Percentiles rank a stretch among this genome's conserved stretches.
phyloP scores from a whole-genome alignment of 2,329 filamentous ascomycete genomes.

The Sclerotinia minor region DNA sequence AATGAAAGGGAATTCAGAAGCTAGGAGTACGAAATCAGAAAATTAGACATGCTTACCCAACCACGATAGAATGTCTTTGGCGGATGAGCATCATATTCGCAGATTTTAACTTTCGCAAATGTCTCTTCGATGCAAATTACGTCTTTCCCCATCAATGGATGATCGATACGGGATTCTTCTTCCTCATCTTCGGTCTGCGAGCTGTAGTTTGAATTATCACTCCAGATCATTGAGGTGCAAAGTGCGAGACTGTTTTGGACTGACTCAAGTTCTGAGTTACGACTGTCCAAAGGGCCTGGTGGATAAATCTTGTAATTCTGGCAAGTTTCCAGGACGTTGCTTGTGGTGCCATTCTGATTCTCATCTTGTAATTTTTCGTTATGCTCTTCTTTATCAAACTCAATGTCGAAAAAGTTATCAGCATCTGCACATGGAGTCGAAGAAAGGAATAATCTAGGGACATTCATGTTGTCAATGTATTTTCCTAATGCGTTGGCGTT shows the following conservation, averaged over 20 bases:
- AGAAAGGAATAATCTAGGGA: neutral
- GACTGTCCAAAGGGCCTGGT: neutral
- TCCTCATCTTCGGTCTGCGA: neutral
- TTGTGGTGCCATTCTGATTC: neutral
- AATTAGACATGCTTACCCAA: neutral
- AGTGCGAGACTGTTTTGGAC: neutral
- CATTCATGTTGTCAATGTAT: neutral
- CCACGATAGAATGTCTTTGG: neutral
- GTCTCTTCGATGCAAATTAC: neutral
- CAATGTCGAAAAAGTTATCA: neutral
- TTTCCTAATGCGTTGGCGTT: neutral
- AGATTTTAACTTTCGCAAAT: neutral
- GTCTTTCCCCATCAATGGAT: slow-evolving; percentile 5
- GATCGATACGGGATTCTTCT: neutral
- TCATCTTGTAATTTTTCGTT: neutral
- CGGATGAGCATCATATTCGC: neutral
- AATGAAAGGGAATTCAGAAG: neutral
- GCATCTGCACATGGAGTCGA: neutral
- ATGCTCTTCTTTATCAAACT: neutral
- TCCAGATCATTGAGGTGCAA: neutral
- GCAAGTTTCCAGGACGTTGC: neutral
- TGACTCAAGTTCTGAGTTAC: neutral
- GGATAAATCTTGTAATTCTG: neutral
- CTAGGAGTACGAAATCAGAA: neutral
- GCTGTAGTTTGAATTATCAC: neutral